Conservation (phyloP, 2,329 filamentous ascomycete genomes). For the Orbilia blumenaviensis region DNA sequence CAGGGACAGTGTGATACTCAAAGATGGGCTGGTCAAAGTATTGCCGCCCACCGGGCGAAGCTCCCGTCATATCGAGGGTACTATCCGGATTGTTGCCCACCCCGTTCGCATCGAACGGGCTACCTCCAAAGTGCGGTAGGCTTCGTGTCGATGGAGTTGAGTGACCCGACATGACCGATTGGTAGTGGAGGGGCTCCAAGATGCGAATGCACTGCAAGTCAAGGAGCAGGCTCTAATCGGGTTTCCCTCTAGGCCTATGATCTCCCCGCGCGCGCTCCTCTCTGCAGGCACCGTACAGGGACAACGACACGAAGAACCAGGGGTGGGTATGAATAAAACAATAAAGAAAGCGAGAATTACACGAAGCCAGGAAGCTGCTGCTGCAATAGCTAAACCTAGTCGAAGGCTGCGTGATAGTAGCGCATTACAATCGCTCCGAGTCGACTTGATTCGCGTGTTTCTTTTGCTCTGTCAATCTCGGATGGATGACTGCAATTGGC, state of each 20-base stretch:
- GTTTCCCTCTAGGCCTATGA: slow-evolving; percentile 16
- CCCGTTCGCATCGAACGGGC: slow-evolving; percentile 53
- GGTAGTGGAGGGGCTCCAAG: slow-evolving; percentile 37
- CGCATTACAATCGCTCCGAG: slow-evolving; percentile 41
- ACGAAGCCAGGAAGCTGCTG: slow-evolving; percentile 47
- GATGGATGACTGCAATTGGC: slow-evolving; percentile 54
- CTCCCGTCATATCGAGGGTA: slow-evolving; percentile 52
- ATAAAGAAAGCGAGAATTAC: slow-evolving; percentile 41
- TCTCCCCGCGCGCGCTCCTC: slow-evolving; percentile 28
- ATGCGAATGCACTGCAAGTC: slow-evolving; percentile 15
- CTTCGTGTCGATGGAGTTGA: slow-evolving; percentile 54
- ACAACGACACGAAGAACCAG: slow-evolving; percentile 47
- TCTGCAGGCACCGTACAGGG: slow-evolving; percentile 38
- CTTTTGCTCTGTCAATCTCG: slow-evolving; percentile 51
- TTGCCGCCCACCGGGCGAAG: slow-evolving; percentile 44
- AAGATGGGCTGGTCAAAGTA: slow-evolving; percentile 54
- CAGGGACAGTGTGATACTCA: slow-evolving; percentile 51
- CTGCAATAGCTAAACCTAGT: slow-evolving; percentile 53
- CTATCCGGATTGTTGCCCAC: slow-evolving; percentile 47
- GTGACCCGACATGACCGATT: slow-evolving; percentile 54
- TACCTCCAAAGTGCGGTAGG: slow-evolving; percentile 52
- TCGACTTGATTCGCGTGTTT: slow-evolving; percentile 53
- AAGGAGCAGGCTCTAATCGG: slow-evolving; percentile 29
- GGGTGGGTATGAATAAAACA: slow-evolving; percentile 20
- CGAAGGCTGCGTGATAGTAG: slow-evolving; percentile 40